Percentiles rank a stretch among this genome's conserved stretches.
These are phyloP conservation scores for Chaetomium sp. DNA, from an alignment of 2,329 filamentous ascomycete species.

Conservation along the genomic window DNA sequence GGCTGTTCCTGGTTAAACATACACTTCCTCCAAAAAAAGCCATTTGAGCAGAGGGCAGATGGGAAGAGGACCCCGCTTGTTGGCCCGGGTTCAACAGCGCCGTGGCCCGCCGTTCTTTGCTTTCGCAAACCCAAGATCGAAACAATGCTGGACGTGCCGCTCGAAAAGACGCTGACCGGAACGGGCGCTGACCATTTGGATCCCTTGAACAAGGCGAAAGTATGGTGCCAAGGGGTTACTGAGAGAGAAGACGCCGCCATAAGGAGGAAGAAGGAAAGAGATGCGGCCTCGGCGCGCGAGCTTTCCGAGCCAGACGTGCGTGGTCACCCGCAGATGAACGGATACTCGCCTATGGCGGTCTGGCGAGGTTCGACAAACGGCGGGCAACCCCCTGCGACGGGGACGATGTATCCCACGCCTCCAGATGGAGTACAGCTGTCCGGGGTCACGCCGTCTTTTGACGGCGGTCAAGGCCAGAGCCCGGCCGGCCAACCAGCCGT, in stretches of 20 bases:
- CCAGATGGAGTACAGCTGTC: conserved; percentile 63
- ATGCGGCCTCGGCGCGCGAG: conserved; percentile 47
- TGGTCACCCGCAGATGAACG: conserved; percentile 47
- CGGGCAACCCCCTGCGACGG: conserved; percentile 42
- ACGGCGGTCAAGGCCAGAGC: conserved; percentile 55
- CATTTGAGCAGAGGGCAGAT: conserved; percentile 47
- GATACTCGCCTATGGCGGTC: conserved; percentile 54
- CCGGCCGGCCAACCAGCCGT: conserved; percentile 50
- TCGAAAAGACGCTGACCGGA: conserved; percentile 45
- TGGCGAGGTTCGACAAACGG: conserved; percentile 51
- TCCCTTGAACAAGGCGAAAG: conserved; percentile 50
- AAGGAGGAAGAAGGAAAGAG: conserved; percentile 56
- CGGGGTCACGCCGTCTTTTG: conserved; percentile 59
- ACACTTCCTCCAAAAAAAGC: conserved; percentile 50
- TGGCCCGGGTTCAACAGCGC: conserved; percentile 46
- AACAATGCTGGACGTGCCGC: conserved; percentile 36
- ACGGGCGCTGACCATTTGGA: conserved; percentile 51
- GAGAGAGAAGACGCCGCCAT: conserved; percentile 52
- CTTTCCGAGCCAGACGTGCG: conserved; percentile 47
- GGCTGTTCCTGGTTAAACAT: conserved; percentile 56
- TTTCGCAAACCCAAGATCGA: conserved; percentile 40
- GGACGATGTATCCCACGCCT: conserved; percentile 71
- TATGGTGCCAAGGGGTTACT: conserved; percentile 49
- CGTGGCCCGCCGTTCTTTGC: conserved; percentile 53
- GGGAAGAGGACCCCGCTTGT: conserved; percentile 44